Percentiles rank a stretch among this genome's conserved stretches.
These are phyloP conservation scores for Limtongia smithiae DNA, from an alignment of 805 yeast genomes.

Conservation along the genomic window DNA sequence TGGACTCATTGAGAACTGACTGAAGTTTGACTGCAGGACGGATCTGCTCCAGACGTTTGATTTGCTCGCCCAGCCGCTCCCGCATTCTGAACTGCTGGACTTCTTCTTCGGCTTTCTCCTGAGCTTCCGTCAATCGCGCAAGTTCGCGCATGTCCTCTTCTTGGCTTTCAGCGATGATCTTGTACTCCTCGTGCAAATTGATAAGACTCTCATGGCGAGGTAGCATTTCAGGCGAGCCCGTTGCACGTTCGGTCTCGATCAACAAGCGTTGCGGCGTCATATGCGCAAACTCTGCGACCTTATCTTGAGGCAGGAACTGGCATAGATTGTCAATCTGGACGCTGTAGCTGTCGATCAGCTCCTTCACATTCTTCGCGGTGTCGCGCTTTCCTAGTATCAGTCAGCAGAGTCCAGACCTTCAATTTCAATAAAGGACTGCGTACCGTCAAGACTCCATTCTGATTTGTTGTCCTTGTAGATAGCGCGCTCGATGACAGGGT, in stretches of 20 bases:
- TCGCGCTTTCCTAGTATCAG: conserved; percentile 21
- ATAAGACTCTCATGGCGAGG: conserved; percentile 56
- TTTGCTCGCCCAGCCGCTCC: conserved; percentile 17
- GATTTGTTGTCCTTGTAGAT: conserved; percentile 37
- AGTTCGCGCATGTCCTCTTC: conserved; percentile 32
- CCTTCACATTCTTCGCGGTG: conserved; percentile 42
- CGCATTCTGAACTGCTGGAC: conserved; percentile 44
- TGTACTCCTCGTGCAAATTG: conserved; percentile 45
- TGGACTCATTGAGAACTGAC: conserved; percentile 5
- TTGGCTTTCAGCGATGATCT: conserved; percentile 29
- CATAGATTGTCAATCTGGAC: conserved; percentile 89
- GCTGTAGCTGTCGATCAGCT: conserved; percentile 49
- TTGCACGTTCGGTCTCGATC: conserved; percentile 74
- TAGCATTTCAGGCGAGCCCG: conserved; percentile 58
- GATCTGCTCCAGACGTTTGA: conserved; percentile 13
- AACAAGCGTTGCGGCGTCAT: conserved; percentile 71
- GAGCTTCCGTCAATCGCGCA: conserved; percentile 39
- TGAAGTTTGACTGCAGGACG: conserved; percentile 17
- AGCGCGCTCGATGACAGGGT: conserved; percentile 37
- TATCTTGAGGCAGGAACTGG: conserved; percentile 91
- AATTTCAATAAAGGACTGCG: conserved; percentile 21
- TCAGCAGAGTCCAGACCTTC: no score
- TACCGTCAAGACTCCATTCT: conserved; percentile 34
- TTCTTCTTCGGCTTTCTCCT: conserved; percentile 43
- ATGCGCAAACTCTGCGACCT: conserved; percentile 88